Percentiles rank a stretch among this genome's conserved stretches.
Evolutionary conservation across 768 basidiomycete species (phyloP).

Genomic region (Wakefieldia striispora): DNA sequence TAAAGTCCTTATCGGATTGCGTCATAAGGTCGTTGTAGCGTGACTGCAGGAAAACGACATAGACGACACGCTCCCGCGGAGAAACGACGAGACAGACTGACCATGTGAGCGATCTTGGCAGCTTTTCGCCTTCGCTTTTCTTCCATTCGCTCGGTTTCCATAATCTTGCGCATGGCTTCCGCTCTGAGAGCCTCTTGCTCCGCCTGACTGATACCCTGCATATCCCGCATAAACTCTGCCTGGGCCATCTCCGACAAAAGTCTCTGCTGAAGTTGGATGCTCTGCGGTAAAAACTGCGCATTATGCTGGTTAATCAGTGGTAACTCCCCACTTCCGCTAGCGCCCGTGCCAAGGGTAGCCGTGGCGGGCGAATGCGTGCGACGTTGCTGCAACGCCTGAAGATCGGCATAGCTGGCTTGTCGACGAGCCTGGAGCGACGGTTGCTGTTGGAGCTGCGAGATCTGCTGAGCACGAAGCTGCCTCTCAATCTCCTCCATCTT

Average conservation of each 20-base stretch:
- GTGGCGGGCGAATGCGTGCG: constrained; percentile 48
- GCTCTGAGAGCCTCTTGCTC: constrained; percentile 69
- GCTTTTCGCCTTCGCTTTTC: constrained; percentile 78
- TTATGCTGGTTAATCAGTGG: constrained; percentile 49
- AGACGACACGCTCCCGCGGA: background rate
- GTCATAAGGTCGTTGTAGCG: constrained; percentile 96
- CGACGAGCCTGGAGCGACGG: constrained; percentile 38
- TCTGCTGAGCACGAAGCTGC: constrained; percentile 53
- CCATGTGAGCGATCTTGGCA: constrained; percentile 88
- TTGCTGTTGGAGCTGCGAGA: constrained; percentile 45
- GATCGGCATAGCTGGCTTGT: constrained; percentile 45
- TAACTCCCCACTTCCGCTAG: constrained; percentile 28
- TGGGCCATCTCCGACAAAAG: constrained; percentile 76
- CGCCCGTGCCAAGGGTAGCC: constrained; percentile 32
- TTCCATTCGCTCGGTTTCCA: constrained; percentile 88
- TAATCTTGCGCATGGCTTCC: constrained; percentile 86
- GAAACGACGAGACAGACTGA: constrained; percentile 28
- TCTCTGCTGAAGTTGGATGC: constrained; percentile 70
- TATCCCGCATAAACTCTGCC: constrained; percentile 61
- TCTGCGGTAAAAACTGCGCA: constrained; percentile 55
- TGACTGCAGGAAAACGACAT: constrained; percentile 45
- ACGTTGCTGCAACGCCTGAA: constrained; percentile 49
- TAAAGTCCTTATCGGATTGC: constrained; percentile 98
- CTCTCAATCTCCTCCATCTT: constrained; percentile 66
- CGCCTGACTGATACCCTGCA: constrained; percentile 56